These are phyloP conservation scores for Phylloporus scabripes DNA, from an alignment of 768 basidiomycete genomes.

Conservation along the genomic window DNA sequence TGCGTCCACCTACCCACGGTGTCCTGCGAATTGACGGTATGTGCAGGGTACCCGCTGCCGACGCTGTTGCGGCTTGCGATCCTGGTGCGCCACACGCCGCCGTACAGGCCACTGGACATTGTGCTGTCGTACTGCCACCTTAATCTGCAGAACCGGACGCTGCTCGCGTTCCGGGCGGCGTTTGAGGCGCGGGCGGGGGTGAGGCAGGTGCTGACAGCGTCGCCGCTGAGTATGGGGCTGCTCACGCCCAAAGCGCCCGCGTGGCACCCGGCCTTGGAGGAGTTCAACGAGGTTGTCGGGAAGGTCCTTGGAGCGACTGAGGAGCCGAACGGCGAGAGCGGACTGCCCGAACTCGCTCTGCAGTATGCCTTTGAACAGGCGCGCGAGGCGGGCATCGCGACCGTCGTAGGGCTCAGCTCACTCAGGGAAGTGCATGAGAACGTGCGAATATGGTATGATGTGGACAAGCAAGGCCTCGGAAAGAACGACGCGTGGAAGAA, in stretches of 20 bases:
- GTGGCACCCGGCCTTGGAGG: conserved; percentile 75
- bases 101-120: conserved; percentile 69
- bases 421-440: conserved; percentile 70
- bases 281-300: conserved; percentile 39
- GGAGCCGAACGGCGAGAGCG: conserved; percentile 37
- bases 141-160: conserved; percentile 64
- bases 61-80: conserved; percentile 80
- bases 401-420: conserved; percentile 70
- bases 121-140: conserved; percentile 80
- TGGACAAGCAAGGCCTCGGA: conserved; percentile 36
- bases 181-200: conserved; percentile 62
- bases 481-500: conserved; percentile 41
- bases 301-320: conserved; percentile 31
- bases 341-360: conserved; percentile 60
- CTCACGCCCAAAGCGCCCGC: conserved; percentile 50
- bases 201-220: conserved; percentile 65
- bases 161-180: conserved; percentile 49
- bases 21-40: not conserved
- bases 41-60: conserved; percentile 73
- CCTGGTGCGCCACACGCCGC: conserved; percentile 59
- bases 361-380: conserved; percentile 61
- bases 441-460: conserved; percentile 60
- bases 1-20: conserved; percentile 21
- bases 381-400: conserved; percentile 44
- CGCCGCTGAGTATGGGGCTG: conserved; percentile 82